Percentiles rank a stretch among this genome's conserved stretches.
Evolutionary conservation across 768 basidiomycete genomes (phyloP).

Genomic region (Rhodotorula toruloides): DNA sequence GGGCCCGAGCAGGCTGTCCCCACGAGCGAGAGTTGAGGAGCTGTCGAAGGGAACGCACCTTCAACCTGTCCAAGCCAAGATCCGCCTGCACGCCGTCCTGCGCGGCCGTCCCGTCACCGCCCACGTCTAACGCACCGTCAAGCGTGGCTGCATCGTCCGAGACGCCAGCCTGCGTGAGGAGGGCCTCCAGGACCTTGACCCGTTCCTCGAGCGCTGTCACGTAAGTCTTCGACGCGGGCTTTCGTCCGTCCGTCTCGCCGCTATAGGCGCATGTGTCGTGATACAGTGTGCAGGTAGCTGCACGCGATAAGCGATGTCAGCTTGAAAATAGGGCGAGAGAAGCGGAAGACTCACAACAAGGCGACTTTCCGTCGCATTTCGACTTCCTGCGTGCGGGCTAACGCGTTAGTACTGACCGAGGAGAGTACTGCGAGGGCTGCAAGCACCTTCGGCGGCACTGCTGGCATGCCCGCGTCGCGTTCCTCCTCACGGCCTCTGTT

Average conservation of each 20-base stretch:
- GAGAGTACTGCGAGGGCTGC: neutral
- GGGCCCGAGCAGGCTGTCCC: neutral
- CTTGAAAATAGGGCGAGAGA: too few relatives aligned
- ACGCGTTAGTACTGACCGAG: neutral
- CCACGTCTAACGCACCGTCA: too few relatives aligned
- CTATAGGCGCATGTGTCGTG: conserved; percentile 6
- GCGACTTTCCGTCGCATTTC: conserved; percentile 12
- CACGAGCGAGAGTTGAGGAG: neutral
- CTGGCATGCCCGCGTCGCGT: neutral
- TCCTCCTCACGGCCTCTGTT: neutral
- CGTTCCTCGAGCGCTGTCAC: conserved; percentile 15
- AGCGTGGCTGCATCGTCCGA: too few relatives aligned
- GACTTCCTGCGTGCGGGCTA: conserved; percentile 1
- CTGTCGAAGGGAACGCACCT: neutral
- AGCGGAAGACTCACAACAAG: neutral
- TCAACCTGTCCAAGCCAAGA: conserved; percentile 8
- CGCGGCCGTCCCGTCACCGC: neutral
- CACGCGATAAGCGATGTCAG: neutral
- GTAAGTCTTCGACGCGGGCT: neutral
- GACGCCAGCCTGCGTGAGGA: neutral
- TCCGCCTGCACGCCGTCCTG: neutral
- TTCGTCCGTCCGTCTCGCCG: neutral
- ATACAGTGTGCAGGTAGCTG: conserved; percentile 22
- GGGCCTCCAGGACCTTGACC: conserved; percentile 14
- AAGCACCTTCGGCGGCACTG: conserved; percentile 3